Evolutionary conservation across 2,329 filamentous ascomycete species (phyloP).

Genomic region (Fusarium sp.): DNA sequence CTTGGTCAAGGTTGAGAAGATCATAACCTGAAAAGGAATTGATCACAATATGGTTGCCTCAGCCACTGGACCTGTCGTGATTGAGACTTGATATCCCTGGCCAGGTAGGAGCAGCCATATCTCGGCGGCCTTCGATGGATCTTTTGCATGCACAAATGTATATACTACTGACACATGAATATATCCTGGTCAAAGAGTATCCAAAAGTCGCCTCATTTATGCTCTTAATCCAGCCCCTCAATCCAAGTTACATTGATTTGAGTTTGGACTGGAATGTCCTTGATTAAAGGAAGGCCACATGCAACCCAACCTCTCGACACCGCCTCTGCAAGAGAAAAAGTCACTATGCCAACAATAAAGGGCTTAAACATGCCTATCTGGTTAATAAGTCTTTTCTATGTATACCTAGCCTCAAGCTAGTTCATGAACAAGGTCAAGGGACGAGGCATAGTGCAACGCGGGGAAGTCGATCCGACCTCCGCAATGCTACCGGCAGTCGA

Average conservation of each 20-base stretch:
- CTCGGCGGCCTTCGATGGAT: neutral
- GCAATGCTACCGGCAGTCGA: neutral
- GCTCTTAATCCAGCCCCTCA: neutral
- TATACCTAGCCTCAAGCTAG: neutral
- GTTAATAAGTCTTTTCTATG: neutral
- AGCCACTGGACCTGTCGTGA: neutral
- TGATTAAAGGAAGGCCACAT: neutral
- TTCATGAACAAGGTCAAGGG: neutral
- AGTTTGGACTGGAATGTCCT: neutral
- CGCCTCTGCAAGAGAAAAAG: neutral
- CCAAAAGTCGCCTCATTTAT: neutral
- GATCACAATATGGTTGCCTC: neutral
- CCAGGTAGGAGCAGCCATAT: neutral
- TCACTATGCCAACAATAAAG: neutral
- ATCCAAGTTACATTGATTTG: neutral
- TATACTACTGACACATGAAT: neutral
- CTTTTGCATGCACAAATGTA: neutral
- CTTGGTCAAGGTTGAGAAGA: constrained; percentile 79
- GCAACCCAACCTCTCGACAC: neutral
- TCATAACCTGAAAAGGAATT: neutral
- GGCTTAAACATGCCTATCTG: neutral
- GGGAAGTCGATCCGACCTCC: neutral
- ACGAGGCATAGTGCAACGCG: neutral
- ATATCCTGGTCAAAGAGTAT: neutral
- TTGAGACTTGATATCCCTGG: neutral